Base-by-base conservation (phyloP, 73 alveolate species). In the Blepharisma japonicum region DNA sequence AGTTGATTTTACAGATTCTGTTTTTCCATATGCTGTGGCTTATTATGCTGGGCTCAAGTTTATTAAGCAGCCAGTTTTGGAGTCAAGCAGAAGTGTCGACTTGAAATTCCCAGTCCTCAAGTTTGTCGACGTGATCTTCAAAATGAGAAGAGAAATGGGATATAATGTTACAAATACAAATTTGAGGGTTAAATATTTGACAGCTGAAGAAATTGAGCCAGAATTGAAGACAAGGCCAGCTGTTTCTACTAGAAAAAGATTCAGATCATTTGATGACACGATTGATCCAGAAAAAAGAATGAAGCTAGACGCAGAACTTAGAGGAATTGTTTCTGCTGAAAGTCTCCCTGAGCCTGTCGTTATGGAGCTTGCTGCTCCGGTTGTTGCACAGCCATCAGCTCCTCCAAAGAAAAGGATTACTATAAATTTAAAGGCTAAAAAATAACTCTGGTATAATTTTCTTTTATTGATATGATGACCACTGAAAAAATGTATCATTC, bases 301-400 rank as follows among this genome's bases (percentile, higher is more conserved):
- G n/a, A 51, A 51, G 66, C 21, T 51, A 1, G 66, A 51, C n/a
- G 66, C n/a, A 18, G 66, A 18, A 51, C 42, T 32, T 3, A 32
- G 42, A 32, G 42, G 42, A 3, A 32, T 32, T 32, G 21, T 14
- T 11, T 51, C 66, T 11, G 21, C n/a, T 51, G 66, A 51, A 51
- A 11, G n/a, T 4, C n/a, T 51, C 27, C 66, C 66, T 51, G 66
- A 51, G 21, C 66, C 66, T 51, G 66, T 51, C 66, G 66, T 51
- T 51, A 51, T 18, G 27, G 21, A 51, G 42, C 42, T 32, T 32
- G 42, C 42, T 51, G 66, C 21, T 18, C 66, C n/a, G 66, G 66
- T 4, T 51, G 66, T 51, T 51, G 4, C n/a, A 1, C 66, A 11
- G 66, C 27, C 21, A 18, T 11, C 21, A 11, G 66, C 27, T 51